phyloP scores from a whole-genome alignment of 257 asterid species.

The Henckelia pumila region DNA sequence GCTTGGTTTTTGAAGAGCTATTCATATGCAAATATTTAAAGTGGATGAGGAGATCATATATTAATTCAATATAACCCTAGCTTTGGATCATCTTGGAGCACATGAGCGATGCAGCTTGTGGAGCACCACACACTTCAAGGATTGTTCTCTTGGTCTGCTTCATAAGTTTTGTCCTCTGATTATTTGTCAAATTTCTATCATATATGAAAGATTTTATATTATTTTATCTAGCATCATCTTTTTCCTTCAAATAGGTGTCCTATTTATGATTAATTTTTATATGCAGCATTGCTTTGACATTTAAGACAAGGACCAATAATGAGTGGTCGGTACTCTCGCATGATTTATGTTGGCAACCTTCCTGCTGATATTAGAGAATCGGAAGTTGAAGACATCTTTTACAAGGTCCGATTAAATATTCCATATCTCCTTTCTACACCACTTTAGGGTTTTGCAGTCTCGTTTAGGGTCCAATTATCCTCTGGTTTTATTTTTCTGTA shows the following conservation, averaged over 20 bases:
- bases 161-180: conserved; percentile 58
- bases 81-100: conserved; percentile 96
- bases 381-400: conserved; percentile 91
- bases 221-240: conserved; percentile 22
- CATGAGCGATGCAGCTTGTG: conserved; percentile 95
- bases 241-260: conserved; percentile 19
- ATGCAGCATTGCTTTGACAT: conserved; percentile 39
- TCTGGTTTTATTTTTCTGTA: background rate
- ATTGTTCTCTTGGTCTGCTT: conserved; percentile 99
- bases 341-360: conserved; percentile 95
- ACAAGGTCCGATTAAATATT: conserved; percentile 57
- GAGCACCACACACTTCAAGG: conserved; percentile 95
- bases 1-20: conserved; percentile 82
- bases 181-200: conserved; percentile 32
- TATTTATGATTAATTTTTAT: conserved; percentile 24
- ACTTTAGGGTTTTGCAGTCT: background rate
- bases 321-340: conserved; percentile 97
- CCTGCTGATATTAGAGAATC: conserved; percentile 88
- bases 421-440: conserved; percentile 1
- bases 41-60: conserved; percentile 80
- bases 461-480: conserved; percentile 4
- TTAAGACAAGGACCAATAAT: conserved; percentile 46
- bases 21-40: conserved; percentile 68
- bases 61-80: conserved; percentile 57
- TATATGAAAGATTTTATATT: conserved; percentile 27